These are phyloP conservation scores for Nigrograna mackinnonii DNA, from an alignment of 2,329 filamentous ascomycete genomes.

Conservation along the genomic window DNA sequence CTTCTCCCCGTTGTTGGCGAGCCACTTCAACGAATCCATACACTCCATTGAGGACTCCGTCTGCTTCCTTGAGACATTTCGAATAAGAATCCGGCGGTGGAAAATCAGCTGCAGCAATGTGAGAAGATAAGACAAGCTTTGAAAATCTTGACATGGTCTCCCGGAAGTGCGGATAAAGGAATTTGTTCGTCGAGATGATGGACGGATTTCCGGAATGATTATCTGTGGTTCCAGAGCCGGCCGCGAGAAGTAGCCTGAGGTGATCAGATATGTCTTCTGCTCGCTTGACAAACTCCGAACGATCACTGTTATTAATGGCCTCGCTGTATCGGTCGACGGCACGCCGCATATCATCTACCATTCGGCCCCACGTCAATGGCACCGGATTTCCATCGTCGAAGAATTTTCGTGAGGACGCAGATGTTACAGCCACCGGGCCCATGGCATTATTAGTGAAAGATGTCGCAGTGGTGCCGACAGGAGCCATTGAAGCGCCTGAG, in stretches of 20 bases:
- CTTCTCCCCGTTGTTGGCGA: slow-evolving; percentile 87
- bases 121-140: slow-evolving; percentile 96
- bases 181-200: slow-evolving; percentile 99
- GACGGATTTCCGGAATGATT: slow-evolving; percentile 98
- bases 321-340: slow-evolving; percentile 90
- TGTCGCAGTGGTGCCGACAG: slow-evolving; percentile 55
- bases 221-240: slow-evolving; percentile 94
- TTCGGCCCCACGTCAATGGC: slow-evolving; percentile 83
- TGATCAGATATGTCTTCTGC: slow-evolving; percentile 99
- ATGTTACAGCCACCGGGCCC: slow-evolving; percentile 46
- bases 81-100: slow-evolving; percentile 90
- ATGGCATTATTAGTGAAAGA: slow-evolving; percentile 58
- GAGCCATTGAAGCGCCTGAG: slow-evolving; percentile 49
- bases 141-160: slow-evolving; percentile 99
- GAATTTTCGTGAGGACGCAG: slow-evolving; percentile 75
- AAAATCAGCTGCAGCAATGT: slow-evolving; percentile 96
- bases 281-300: slow-evolving; percentile 87
- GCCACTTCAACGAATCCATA: slow-evolving; percentile 97
- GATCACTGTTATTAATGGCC: slow-evolving; percentile 79
- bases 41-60: slow-evolving; percentile 90
- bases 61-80: slow-evolving; percentile 96
- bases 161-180: slow-evolving; percentile 92
- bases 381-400: slow-evolving; percentile 85
- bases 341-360: slow-evolving; percentile 90
- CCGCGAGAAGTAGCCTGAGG: slow-evolving; percentile 87